Conservation (phyloP, 352 stramenopile species). For the Phytophthora idaei region DNA sequence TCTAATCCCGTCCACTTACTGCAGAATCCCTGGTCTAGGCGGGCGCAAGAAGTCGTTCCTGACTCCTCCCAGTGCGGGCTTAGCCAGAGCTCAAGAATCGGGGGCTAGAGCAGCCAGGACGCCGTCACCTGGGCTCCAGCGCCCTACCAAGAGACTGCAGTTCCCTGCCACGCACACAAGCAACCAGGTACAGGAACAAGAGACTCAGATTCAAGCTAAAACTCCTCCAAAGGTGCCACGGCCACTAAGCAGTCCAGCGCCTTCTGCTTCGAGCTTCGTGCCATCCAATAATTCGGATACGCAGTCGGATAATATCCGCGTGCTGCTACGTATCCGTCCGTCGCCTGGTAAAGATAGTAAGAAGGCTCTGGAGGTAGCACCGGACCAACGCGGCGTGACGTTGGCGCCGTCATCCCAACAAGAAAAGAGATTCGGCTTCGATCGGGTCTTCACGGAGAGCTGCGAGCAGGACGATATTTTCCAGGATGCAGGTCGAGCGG, state of each 20-base stretch:
- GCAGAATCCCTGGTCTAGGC: conserved; percentile 32
- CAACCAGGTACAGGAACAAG: conserved; percentile 23
- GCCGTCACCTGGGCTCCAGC: conserved; percentile 20
- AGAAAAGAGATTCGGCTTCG: conserved; percentile 87
- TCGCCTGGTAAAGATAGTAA: conserved; percentile 29
- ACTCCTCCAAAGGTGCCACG: neutral
- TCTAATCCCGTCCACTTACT: neutral
- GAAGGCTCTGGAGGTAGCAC: conserved; percentile 64
- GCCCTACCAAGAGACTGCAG: conserved; percentile 26
- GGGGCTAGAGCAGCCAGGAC: neutral
- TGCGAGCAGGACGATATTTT: conserved; percentile 85
- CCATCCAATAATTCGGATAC: conserved; percentile 5
- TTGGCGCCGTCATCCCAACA: conserved; percentile 64
- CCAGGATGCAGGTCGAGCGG: conserved; percentile 66
- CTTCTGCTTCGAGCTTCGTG: conserved; percentile 16
- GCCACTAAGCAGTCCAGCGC: neutral
- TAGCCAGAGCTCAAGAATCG: conserved; percentile 13
- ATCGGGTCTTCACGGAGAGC: conserved; percentile 75
- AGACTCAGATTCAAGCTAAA: conserved; percentile 4
- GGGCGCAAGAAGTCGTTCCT: conserved; percentile 34
- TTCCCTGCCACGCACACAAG: conserved; percentile 10
- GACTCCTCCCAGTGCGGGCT: conserved; percentile 21
- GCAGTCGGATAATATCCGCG: conserved; percentile 70
- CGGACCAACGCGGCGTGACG: conserved; percentile 63
- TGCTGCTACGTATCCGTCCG: conserved; percentile 66